phyloP scores from a whole-genome alignment of 306 rosid species.

The Lagenaria siceraria region DNA sequence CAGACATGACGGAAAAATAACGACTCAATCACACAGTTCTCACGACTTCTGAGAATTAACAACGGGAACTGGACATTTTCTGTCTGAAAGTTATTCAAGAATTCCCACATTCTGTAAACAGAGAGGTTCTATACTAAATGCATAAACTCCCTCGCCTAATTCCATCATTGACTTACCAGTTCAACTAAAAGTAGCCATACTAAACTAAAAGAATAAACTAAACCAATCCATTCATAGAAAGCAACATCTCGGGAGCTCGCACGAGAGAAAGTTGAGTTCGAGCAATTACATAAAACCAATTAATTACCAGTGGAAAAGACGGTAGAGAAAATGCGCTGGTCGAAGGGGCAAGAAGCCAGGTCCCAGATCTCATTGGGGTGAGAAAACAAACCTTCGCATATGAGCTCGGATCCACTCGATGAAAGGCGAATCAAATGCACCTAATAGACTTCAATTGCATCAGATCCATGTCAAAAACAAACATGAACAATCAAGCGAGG shows the following conservation, averaged over 20 bases:
- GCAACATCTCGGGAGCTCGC: too few species aligned
- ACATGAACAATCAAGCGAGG: background rate
- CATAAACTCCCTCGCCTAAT: background rate
- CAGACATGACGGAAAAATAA: background rate
- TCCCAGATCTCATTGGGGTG: slow-evolving; percentile 98
- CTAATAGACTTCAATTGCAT: slow-evolving; percentile 24
- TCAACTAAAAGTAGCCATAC: background rate
- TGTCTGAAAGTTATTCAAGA: background rate
- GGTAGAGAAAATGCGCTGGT: slow-evolving; percentile 93
- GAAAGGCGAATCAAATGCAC: slow-evolving; percentile 93
- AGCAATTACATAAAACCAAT: background rate
- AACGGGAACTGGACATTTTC: background rate
- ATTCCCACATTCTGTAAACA: background rate
- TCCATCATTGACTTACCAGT: background rate
- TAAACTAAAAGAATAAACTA: background rate
- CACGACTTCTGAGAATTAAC: background rate
- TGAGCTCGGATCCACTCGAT: slow-evolving; percentile 71
- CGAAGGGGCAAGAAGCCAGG: slow-evolving; percentile 88
- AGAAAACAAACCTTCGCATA: slow-evolving; percentile 95
- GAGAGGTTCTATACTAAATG: background rate
- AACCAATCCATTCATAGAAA: background rate
- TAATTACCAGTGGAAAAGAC: slow-evolving; percentile 69
- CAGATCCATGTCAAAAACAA: slow-evolving; percentile 12
- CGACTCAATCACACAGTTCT: background rate
- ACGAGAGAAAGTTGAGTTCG: background rate